Base-by-base conservation (phyloP, 345 rosid species). In the Sisymbrium irio region DNA sequence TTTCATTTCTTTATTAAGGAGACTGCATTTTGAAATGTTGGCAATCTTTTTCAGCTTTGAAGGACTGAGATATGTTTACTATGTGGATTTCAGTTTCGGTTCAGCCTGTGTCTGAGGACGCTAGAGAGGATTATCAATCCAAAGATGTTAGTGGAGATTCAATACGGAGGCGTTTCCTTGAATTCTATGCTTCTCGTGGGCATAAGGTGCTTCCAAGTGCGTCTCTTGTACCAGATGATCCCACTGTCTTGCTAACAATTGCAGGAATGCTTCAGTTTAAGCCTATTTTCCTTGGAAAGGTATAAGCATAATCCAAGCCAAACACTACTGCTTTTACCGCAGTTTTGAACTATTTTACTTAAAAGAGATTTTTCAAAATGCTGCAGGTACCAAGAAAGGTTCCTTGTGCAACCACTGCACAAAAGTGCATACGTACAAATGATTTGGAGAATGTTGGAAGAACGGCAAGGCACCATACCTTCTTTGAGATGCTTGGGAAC, bases 231-330 rank as follows among this genome's bases (percentile, higher is more conserved):
- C 97, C 97, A 28, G 95, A 91, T 77, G 98, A 94, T 54, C 97
- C 97, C 40, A 91, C 98, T 8, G 98, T 94, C 75, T 82, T 94
- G 62, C 78, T 94, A 72, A 94, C 96, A 17, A 94, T 94, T 39
- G 98, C 98, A 27, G 98, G 98, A 73, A 94, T 94, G 98, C 95
- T 94, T 82, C 98, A 90, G 68, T 94, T 94, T 72, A 94, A 94
- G 82, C 98, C 96, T 49, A 76, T 94, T 73, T 94, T 91, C 68
- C 98, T 94, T 27, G 98, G 98, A 63, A 86, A 87, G 96, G 98
- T 76, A 61, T 6, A 1, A 22, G 1, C 77, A 82, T n/a, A 27
- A 32, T 46, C 14, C 39, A 22, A 37, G 42, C 22, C 18, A 36
- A 15, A 20, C 54, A 65, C 1, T 53, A 5, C 6, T 44, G 11